Conservation (phyloP, 208 protist species). For the Acanthamoeba rhysodes region DNA sequence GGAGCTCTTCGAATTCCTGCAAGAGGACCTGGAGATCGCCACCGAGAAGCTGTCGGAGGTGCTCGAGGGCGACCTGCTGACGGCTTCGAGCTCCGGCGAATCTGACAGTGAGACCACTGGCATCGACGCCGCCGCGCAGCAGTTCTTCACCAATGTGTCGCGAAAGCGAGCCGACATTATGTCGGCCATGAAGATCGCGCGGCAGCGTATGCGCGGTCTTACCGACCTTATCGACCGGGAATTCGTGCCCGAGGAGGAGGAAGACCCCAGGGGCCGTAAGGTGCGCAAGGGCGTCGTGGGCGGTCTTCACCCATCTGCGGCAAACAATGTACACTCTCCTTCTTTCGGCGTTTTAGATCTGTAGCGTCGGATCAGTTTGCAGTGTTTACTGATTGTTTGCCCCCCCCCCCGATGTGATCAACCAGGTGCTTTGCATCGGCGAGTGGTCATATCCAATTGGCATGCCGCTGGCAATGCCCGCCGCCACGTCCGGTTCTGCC, state of each 20-base stretch:
- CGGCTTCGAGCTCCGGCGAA: too few species aligned
- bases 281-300: background rate
- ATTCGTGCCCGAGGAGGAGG: background rate
- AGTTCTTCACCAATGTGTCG: slow-evolving; percentile 24
- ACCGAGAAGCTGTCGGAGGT: slow-evolving; percentile 61
- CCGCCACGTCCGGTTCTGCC: background rate
- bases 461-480: background rate
- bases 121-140: background rate
- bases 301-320: background rate
- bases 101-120: too few species aligned
- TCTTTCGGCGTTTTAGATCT: background rate
- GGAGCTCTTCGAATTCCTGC: slow-evolving; percentile 50
- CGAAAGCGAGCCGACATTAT: background rate
- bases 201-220: background rate
- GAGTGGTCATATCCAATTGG: slow-evolving; percentile 18
- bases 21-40: slow-evolving; percentile 51
- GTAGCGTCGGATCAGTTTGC: too few species aligned
- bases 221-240: slow-evolving; percentile 24
- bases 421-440: slow-evolving; percentile 18
- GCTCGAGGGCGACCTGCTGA: background rate
- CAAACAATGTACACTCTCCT: background rate
- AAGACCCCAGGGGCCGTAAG: background rate
- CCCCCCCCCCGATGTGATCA: background rate
- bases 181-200: background rate
- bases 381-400: too few species aligned